Base-by-base conservation (phyloP, 495 filamentous ascomycete species). In the Sordaria brevicollis region DNA sequence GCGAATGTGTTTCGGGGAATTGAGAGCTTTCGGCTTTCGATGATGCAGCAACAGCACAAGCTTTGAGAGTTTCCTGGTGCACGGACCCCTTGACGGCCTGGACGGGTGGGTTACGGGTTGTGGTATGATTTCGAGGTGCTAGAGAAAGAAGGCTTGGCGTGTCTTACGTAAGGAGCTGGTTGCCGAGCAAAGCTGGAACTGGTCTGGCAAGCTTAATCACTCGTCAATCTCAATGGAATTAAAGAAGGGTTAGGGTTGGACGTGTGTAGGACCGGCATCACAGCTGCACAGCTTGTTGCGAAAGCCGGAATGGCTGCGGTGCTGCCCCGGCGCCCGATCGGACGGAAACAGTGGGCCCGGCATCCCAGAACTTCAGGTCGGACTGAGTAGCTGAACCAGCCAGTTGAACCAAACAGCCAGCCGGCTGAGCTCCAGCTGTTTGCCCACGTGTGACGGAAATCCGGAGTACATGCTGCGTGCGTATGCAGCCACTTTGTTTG, bases 91-190 rank as follows among this genome's bases (percentile, higher is more conserved):
- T 62, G 25, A 62, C 49, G 49, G 25, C 49, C 49, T 62, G 49
- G 49, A 57, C 49, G 49, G 13, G 49, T 57, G 21, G 25, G 25
- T 31, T 62, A 62, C 49, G 25, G 49, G 49, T 62, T 15, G 49
- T 74, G 68, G 73, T 74, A 73, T 67, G 73, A 74, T 74, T 74
- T 71, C 69, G 71, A 69, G 68, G 69, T 36, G 21, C 62, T n/a
- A 10, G 39, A 65, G 70, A 57, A 65, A 54, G 36, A 33, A 62
- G 43, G 57, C 65, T 71, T 62, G 70, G 70, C 70, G 17, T 31
- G 43, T 57, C 67, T 74, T 74, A 74, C 65, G 37, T 72, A 74
- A 74, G 68, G 35, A 36, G 34, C 7, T 35, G 39, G 21, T 54
- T 54, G 43, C 19, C 21, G 10, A 54, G 19, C 19, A 6, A 8